Percentiles rank a stretch among this genome's conserved stretches.
Conservation (phyloP, 192 early-diverging fungal species). For the Geranomyces michiganensis region DNA sequence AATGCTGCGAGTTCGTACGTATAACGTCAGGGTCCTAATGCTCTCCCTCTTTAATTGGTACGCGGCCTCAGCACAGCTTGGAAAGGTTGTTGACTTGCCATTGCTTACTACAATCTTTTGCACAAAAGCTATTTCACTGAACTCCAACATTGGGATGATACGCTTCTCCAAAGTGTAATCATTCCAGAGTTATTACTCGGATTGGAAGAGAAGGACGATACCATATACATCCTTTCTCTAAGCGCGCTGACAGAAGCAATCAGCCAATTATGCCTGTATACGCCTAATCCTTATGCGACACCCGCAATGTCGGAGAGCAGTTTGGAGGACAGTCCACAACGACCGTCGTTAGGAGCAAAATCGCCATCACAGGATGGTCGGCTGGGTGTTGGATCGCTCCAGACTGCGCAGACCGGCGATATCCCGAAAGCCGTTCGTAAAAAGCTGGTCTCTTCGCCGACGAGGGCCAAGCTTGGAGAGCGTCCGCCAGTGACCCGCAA, state of each 20-base stretch:
- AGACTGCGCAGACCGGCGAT: background rate
- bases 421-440: conserved; percentile 3
- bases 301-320: too few relatives aligned
- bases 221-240: conserved; percentile 22
- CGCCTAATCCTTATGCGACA: background rate
- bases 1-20: conserved; percentile 11
- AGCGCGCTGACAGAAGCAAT: conserved; percentile 11
- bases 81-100: background rate
- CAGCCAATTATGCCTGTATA: background rate
- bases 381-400: background rate
- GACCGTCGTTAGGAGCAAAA: background rate
- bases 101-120: background rate
- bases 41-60: conserved; percentile 28
- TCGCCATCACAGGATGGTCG: background rate
- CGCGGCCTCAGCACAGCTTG: background rate
- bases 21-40: conserved; percentile 21
- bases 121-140: conserved; percentile 19
- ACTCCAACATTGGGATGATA: conserved; percentile 18
- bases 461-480: background rate
- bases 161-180: conserved; percentile 9
- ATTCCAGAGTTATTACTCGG: conserved; percentile 30
- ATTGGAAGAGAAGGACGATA: conserved; percentile 18
- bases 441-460: background rate
- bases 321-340: background rate
- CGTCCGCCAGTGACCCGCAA: background rate